Percentiles rank a stretch among this genome's conserved stretches.
These are phyloP conservation scores for Yamadazyma dendronema DNA, from an alignment of 1,139 yeast genomes.

Conservation along the genomic window DNA sequence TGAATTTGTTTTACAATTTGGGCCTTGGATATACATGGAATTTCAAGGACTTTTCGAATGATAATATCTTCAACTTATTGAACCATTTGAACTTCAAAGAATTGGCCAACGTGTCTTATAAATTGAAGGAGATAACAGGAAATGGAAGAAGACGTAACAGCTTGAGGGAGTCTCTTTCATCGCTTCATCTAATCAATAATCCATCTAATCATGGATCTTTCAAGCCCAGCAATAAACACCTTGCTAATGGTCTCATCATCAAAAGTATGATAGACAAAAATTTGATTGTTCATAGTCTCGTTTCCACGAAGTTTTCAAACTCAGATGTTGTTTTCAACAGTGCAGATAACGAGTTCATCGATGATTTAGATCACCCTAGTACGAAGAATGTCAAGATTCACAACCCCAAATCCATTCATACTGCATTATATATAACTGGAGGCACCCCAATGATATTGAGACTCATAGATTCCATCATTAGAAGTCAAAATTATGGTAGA, in stretches of 20 bases:
- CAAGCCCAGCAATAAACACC: slow-evolving; percentile 5
- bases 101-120: slow-evolving; percentile 25
- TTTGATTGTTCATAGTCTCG: slow-evolving; percentile 22
- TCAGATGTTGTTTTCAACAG: slow-evolving; percentile 33
- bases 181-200: slow-evolving; percentile 3
- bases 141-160: slow-evolving; percentile 14
- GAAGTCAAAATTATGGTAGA: slow-evolving; percentile 11
- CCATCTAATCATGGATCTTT: slow-evolving; percentile 1
- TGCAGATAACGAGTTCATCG: slow-evolving; percentile 19
- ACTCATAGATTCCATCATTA: slow-evolving; percentile 25
- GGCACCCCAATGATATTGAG: slow-evolving; percentile 35
- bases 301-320: slow-evolving; percentile 20
- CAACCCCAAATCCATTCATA: slow-evolving; percentile 28
- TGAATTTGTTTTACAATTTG: slow-evolving; percentile 32
- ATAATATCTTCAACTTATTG: slow-evolving; percentile 28
- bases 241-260: slow-evolving; percentile 11
- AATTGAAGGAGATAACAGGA: slow-evolving; percentile 22
- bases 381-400: slow-evolving; percentile 15
- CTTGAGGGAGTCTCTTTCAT: slow-evolving; percentile 12
- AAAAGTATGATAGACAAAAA: slow-evolving; percentile 18
- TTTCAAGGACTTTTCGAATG: slow-evolving; percentile 31
- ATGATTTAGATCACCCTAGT: slow-evolving; percentile 17
- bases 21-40: slow-evolving; percentile 44
- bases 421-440: slow-evolving; percentile 35
- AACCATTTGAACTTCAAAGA: slow-evolving; percentile 30